phyloP scores from a whole-genome alignment of 257 asterid genomes.

The Ehretia macrophylla region DNA sequence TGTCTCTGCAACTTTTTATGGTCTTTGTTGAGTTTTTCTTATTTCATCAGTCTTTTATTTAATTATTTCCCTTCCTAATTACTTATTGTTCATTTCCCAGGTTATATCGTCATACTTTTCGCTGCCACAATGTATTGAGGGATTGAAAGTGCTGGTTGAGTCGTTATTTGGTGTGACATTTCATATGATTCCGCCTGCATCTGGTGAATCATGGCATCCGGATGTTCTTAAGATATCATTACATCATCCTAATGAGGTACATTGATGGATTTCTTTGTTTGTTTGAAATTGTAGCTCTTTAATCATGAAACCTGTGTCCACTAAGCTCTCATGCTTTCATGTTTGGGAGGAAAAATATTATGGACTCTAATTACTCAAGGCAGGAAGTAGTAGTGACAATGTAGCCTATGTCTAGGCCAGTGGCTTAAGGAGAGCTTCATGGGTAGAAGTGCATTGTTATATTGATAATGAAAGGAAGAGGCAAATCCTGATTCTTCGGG shows the following conservation, averaged over 20 bases:
- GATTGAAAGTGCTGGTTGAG: conserved; percentile 73
- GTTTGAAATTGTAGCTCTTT: neutral
- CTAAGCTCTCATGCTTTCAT: neutral
- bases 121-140: conserved; percentile 75
- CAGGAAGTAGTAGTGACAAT: too few species aligned
- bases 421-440: too few species aligned
- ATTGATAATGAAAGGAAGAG: too few species aligned
- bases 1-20: neutral
- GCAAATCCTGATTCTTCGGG: too few species aligned
- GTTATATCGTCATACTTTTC: conserved; percentile 74
- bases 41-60: neutral
- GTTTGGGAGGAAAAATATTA: neutral
- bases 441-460: too few species aligned
- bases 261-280: conserved; percentile 10
- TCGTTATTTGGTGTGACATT: conserved; percentile 79
- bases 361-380: too few species aligned
- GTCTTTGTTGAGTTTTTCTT: neutral
- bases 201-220: conserved; percentile 99
- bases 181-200: conserved; percentile 58
- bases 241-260: conserved; percentile 88
- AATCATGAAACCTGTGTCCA: neutral
- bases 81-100: conserved; percentile 27
- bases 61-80: neutral
- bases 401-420: too few species aligned
- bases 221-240: conserved; percentile 83